Conservation (phyloP, 2,329 filamentous ascomycete genomes). For the Macroventuria anomochaeta region DNA sequence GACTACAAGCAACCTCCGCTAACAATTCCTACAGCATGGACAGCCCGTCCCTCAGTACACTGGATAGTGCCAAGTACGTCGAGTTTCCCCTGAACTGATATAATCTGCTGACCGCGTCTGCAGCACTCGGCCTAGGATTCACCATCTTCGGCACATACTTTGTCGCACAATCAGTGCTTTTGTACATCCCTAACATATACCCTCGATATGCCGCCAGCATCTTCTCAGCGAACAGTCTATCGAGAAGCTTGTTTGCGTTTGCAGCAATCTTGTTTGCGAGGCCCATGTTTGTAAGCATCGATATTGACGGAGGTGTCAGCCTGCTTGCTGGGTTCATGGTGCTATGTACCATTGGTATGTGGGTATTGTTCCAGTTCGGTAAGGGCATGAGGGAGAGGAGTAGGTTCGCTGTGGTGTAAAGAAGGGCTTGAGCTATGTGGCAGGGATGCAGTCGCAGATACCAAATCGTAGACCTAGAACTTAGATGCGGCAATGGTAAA, state of each 20-base stretch:
- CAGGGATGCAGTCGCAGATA: background rate
- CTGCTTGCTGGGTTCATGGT: conserved; percentile 59
- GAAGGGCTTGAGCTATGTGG: background rate
- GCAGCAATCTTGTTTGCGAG: conserved; percentile 65
- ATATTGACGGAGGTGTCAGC: conserved; percentile 63
- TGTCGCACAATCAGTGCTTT: conserved; percentile 57
- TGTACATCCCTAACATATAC: conserved; percentile 70
- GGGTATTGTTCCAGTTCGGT: conserved; percentile 63
- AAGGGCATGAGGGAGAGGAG: conserved; percentile 62
- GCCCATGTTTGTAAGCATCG: conserved; percentile 64
- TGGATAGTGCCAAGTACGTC: conserved; percentile 60
- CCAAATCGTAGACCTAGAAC: background rate
- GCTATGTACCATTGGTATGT: conserved; percentile 60
- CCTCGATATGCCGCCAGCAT: conserved; percentile 57
- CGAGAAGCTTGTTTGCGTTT: conserved; percentile 63
- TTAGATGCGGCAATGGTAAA: background rate
- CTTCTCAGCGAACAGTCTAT: conserved; percentile 67
- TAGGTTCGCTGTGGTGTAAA: conserved; percentile 58
- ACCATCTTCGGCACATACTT: conserved; percentile 52
- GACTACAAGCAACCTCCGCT: background rate
- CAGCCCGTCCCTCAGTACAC: conserved; percentile 65
- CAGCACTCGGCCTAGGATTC: conserved; percentile 55
- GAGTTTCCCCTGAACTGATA: too few species aligned
- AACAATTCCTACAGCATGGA: conserved; percentile 53
- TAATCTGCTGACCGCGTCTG: too few species aligned